Conservation (phyloP, 2,329 filamentous ascomycete species). For the Sporothrix dimorphospora region DNA sequence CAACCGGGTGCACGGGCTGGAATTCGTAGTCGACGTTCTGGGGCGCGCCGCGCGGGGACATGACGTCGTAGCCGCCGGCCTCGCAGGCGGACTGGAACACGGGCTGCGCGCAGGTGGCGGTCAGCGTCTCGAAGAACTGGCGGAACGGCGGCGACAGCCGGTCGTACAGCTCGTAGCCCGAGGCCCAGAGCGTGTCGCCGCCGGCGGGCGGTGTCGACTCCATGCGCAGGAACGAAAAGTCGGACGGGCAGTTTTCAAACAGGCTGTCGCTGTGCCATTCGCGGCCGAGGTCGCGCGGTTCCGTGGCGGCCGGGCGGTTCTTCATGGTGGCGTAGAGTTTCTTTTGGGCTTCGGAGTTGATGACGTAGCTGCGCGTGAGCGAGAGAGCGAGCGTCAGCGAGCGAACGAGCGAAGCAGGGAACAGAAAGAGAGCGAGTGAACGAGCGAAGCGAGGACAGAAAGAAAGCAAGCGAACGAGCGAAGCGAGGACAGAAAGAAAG, state of each 20-base stretch:
- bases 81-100: slow-evolving; percentile 53
- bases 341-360: slow-evolving; percentile 38
- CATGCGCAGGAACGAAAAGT: slow-evolving; percentile 51
- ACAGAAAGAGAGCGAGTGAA: not conserved
- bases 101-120: slow-evolving; percentile 57
- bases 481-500: not conserved
- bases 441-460: slow-evolving; percentile 4
- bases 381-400: not conserved
- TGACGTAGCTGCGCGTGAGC: slow-evolving; percentile 16
- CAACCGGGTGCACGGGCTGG: slow-evolving; percentile 56
- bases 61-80: slow-evolving; percentile 45
- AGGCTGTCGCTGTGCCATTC: slow-evolving; percentile 55
- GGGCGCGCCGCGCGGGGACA: slow-evolving; percentile 50
- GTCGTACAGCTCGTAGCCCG: slow-evolving; percentile 68
- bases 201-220: slow-evolving; percentile 48
- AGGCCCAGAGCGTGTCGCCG: slow-evolving; percentile 66
- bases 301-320: slow-evolving; percentile 20
- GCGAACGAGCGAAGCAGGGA: not conserved
- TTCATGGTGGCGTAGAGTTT: slow-evolving; percentile 30
- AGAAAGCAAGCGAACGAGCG: not conserved
- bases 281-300: not conserved
- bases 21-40: slow-evolving; percentile 54
- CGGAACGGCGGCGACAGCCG: slow-evolving; percentile 56
- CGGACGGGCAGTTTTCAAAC: slow-evolving; percentile 51
- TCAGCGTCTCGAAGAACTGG: slow-evolving; percentile 60